Conservation (phyloP, 164 flowering plant genomes). For the Aristolochia californica region DNA sequence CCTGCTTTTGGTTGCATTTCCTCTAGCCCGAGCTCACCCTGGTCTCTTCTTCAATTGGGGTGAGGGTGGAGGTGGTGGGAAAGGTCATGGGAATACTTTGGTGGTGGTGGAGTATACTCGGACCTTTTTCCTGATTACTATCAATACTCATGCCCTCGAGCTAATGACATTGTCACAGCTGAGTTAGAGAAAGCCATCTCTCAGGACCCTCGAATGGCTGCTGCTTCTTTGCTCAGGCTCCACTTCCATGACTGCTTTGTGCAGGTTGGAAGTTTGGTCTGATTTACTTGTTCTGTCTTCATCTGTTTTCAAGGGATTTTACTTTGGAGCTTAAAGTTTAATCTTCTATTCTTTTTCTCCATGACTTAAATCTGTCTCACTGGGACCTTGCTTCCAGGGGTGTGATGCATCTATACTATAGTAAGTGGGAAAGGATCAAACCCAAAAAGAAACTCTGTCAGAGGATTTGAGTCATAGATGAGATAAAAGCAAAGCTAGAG, state of each 20-base stretch:
- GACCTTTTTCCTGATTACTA: constrained; percentile 55
- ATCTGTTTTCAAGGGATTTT: not conserved
- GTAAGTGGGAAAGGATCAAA: constrained; percentile 54
- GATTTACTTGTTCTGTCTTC: not conserved
- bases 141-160: constrained; percentile 67
- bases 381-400: constrained; percentile 36
- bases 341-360: no score
- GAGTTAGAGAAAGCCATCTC: constrained; percentile 58
- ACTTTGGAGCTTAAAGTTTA: not conserved
- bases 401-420: constrained; percentile 78
- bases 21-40: constrained; percentile 43
- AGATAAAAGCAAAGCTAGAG: constrained; percentile 67
- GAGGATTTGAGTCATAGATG: constrained; percentile 80
- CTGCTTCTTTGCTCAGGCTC: constrained; percentile 88
- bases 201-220: constrained; percentile 66
- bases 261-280: constrained; percentile 40
- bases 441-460: constrained; percentile 64
- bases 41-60: constrained; percentile 33
- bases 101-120: constrained; percentile 13
- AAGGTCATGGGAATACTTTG: no score
- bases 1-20: constrained; percentile 21
- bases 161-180: constrained; percentile 64
- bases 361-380: not conserved
- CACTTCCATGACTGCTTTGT: constrained; percentile 95
- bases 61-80: constrained; percentile 11